Percentiles rank a stretch among this genome's conserved stretches.
Conservation (phyloP, 345 rosid species). For the Eucalyptus viminalis region DNA sequence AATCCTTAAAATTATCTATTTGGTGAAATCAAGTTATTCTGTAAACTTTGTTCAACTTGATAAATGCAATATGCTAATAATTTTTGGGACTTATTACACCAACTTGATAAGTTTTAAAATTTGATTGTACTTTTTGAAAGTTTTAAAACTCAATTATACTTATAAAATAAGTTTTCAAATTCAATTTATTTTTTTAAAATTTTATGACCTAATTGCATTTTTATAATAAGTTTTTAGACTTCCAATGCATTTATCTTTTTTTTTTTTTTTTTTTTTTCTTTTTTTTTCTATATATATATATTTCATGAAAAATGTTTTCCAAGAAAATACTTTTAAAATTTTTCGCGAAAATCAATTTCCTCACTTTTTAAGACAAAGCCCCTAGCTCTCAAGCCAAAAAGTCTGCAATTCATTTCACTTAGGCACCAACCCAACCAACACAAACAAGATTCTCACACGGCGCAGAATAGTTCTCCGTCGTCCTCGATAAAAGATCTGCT, state of each 20-base stretch:
- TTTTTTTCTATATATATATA: too few species aligned
- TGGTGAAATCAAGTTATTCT: too few species aligned
- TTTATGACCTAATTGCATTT: too few species aligned
- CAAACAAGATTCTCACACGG: background rate
- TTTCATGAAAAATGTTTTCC: background rate
- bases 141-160: too few species aligned
- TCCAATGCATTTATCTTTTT: too few species aligned
- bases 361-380: background rate
- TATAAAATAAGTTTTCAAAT: too few species aligned
- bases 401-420: background rate
- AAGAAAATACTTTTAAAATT: too few species aligned
- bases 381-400: background rate
- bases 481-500: background rate
- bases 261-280: too few species aligned
- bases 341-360: background rate
- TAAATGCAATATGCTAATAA: too few species aligned
- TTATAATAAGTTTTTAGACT: too few species aligned
- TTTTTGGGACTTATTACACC: background rate
- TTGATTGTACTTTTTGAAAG: too few species aligned
- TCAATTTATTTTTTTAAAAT: fast-evolving
- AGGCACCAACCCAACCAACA: background rate
- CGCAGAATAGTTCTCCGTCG: background rate
- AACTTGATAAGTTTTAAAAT: too few species aligned
- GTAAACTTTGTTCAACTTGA: background rate
- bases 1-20: background rate